A percentile compares a stretch with the other conserved stretches of the same genome.
Conservation (phyloP, 805 yeast genomes). For the Zygosaccharomyces bailii region DNA sequence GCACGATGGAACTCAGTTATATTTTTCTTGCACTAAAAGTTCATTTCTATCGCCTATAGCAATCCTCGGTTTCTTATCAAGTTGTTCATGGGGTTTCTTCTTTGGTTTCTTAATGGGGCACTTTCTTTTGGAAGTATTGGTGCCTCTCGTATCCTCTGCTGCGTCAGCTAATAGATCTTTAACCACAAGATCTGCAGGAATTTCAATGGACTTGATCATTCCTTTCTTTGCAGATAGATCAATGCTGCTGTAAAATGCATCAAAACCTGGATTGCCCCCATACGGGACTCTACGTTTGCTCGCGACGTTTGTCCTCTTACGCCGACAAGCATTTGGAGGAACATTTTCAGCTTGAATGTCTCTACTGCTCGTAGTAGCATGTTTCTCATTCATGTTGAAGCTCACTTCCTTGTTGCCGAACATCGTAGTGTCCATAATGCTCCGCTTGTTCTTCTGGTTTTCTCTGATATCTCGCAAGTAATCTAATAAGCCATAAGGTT, state of each 20-base stretch:
- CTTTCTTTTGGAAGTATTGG: background rate
- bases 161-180: constrained; percentile 17
- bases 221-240: constrained; percentile 13
- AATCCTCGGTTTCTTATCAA: background rate
- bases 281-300: constrained; percentile 8
- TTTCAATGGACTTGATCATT: constrained; percentile 6
- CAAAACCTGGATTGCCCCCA: constrained; percentile 19
- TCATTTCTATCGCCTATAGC: background rate
- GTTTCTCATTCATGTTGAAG: background rate
- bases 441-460: constrained; percentile 21
- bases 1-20: background rate
- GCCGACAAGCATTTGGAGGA: background rate
- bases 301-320: background rate
- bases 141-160: background rate
- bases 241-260: constrained; percentile 18
- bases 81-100: background rate
- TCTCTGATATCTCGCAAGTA: constrained; percentile 22
- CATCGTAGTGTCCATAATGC: constrained; percentile 22
- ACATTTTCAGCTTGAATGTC: background rate
- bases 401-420: constrained; percentile 8
- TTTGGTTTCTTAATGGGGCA: background rate
- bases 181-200: constrained; percentile 17
- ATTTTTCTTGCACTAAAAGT: background rate
- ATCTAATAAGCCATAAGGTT: constrained; percentile 25
- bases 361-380: background rate